Base-by-base conservation (phyloP, 2,329 filamentous ascomycete genomes). In the Colletotrichum cordylinicola region DNA sequence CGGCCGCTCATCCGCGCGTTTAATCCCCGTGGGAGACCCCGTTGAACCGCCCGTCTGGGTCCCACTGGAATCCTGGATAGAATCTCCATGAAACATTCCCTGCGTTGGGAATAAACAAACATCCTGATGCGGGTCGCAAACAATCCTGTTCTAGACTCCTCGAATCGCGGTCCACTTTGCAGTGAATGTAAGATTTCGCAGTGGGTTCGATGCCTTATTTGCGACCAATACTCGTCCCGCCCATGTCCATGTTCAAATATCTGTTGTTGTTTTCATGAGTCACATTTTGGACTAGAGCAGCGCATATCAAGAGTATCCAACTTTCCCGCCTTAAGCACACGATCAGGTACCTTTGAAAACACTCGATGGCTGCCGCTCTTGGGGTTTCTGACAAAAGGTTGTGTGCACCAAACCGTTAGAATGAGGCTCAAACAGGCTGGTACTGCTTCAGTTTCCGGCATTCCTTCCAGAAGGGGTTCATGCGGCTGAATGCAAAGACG, bases 301-400 rank as follows among this genome's bases (percentile, higher is more conserved):
- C 43, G 13, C 43, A 21, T 8, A 52, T 52, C n/a, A 0, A 21
- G n/a, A 52, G n/a, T 2, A 0, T 24, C 1, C 10, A 13, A 13
- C 43, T 13, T 3, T 1, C 1, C 10, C 2, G 6, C 3, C 10
- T 52, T 21, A 0, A 13, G n/a, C 43, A n/a, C n/a, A 16, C 10
- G 4, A 31, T 31, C 29, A 31, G 29, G n/a, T 21, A 21, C 43
- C 2, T 52, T 52, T 8, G n/a, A 2, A 13, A 52, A 52, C 10
- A 1, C 43, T 8, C 6, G n/a, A 52, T 8, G n/a, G 43, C 43
- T 52, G n/a, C n/a, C 2, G 8, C 8, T 52, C n/a, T 52, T 24
- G 3, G 4, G n/a, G 7, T 4, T 21, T 52, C n/a, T 4, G 18
- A 8, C 4, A n/a, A 12, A n/a, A 48, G 5, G 39, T 18, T 12